Percentiles rank a stretch among this genome's conserved stretches.
phyloP scores from a whole-genome alignment of 2,329 filamentous ascomycete species.

The Penicillium sclerotigenum region DNA sequence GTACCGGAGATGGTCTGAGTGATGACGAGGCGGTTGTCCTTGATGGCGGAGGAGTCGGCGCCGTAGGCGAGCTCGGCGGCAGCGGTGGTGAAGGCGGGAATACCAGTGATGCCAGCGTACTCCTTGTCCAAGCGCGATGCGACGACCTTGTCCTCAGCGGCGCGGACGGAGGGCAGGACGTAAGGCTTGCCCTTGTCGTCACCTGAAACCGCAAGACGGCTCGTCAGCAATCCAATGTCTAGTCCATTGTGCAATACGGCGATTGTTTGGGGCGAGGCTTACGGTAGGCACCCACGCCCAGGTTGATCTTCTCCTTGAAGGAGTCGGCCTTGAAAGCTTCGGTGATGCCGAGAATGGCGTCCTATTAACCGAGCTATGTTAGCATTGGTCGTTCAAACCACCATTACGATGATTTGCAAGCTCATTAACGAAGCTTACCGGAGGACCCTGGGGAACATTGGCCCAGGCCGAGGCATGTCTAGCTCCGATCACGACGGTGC shows the following conservation, averaged over 20 bases:
- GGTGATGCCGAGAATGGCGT: slow-evolving; percentile 63
- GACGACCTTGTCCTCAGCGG: slow-evolving; percentile 84
- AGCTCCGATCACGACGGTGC: slow-evolving; percentile 43
- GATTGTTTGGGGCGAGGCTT: slow-evolving; percentile 19
- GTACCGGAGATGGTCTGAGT: slow-evolving; percentile 98
- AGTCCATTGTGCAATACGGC: neutral
- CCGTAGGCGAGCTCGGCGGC: slow-evolving; percentile 91
- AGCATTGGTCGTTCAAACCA: slow-evolving; percentile 19
- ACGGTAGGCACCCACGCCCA: slow-evolving; percentile 97
- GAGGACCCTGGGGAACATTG: slow-evolving; percentile 88
- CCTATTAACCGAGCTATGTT: slow-evolving; percentile 28
- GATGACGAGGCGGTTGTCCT: slow-evolving; percentile 74
- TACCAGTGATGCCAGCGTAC: slow-evolving; percentile 95
- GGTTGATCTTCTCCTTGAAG: slow-evolving; percentile 94
- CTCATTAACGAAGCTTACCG: slow-evolving; percentile 58
- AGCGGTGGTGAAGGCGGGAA: slow-evolving; percentile 88
- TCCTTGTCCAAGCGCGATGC: slow-evolving; percentile 83
- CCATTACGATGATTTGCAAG: neutral
- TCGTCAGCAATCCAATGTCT: neutral
- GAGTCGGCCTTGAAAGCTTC: slow-evolving; percentile 98
- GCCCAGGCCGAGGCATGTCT: slow-evolving; percentile 80
- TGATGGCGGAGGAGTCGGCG: slow-evolving; percentile 70
- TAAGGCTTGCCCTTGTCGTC: slow-evolving; percentile 98
- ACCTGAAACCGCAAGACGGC: slow-evolving; percentile 30
- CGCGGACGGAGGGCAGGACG: slow-evolving; percentile 87